Conservation (phyloP, 495 filamentous ascomycete species). For the Filosporella fistucella region DNA sequence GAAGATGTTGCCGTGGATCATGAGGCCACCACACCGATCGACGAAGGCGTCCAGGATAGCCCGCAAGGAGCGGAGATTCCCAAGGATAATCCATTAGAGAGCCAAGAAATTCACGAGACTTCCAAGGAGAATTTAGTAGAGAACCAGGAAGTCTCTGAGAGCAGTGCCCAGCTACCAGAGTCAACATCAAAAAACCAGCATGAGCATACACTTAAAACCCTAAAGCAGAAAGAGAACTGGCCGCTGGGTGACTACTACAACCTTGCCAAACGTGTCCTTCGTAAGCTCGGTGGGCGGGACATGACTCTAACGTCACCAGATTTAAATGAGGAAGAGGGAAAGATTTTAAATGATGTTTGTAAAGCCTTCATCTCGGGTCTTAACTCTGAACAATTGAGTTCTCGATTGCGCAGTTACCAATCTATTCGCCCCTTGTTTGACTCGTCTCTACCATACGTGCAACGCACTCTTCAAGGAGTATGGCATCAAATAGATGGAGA, state of each 20-base stretch:
- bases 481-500: slow-evolving; percentile 48
- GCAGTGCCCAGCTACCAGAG: neutral
- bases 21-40: neutral
- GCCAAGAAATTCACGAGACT: neutral
- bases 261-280: slow-evolving; percentile 39
- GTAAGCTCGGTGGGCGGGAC: slow-evolving; percentile 40
- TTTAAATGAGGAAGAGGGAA: slow-evolving; percentile 32
- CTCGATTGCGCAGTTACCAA: slow-evolving; percentile 31
- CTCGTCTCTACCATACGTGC: slow-evolving; percentile 14
- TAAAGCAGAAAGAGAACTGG: slow-evolving; percentile 34
- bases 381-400: slow-evolving; percentile 31
- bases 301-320: slow-evolving; percentile 32
- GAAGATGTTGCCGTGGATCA: no score
- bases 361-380: slow-evolving; percentile 46
- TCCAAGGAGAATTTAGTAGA: neutral
- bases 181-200: slow-evolving; percentile 4
- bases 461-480: slow-evolving; percentile 40
- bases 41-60: no score
- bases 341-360: slow-evolving; percentile 39
- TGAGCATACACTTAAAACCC: slow-evolving; percentile 27
- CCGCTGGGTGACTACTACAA: slow-evolving; percentile 35
- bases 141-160: neutral
- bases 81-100: no score
- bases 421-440: slow-evolving; percentile 30
- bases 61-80: no score